Base-by-base conservation (phyloP, 2,329 filamentous ascomycete species). In the Ceratocystis diversiconidia region DNA sequence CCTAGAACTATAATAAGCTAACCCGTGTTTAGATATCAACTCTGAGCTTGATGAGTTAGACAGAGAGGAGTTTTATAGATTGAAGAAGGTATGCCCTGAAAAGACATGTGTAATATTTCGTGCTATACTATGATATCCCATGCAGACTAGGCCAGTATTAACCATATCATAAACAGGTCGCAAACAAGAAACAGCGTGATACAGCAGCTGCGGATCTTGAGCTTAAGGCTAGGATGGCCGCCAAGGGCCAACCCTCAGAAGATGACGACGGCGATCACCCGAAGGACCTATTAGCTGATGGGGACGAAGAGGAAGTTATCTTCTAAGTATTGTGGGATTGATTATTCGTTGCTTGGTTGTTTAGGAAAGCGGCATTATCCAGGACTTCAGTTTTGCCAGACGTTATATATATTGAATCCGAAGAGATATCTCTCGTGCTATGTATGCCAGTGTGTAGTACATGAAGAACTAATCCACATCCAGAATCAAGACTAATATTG, bases 41-140 rank as follows among this genome's bases (percentile, higher is more conserved):
- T 96, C 92, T 0, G 94, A 99, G 75, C 83, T 99, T 17, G 94
- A 99, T 73, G 94, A 99, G 77, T 81, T 99, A 62, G 95, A 97
- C 76, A 85, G 94, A 79, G 94, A 97, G 75, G 94, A 99, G 74
- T 99, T 99, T 75, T 99, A 96, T 77, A 83, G 94, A 70, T 77
- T 99, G 73, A 99, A 99, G 79, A 99, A 99, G 80, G 78, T 72
- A 68, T 57, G 70, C 61, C 19, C 28, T 19, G 1, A 36, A 22
- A 12, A 15, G 36, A 41, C 36, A 12, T 15, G 36, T 4, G 3
- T 5, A 1, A 5, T 3, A 8, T 41, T 41, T 41, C 36, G 36
- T 12, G 36, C 36, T 15, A 41, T 12, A 41, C 36, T 12, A 15
- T 0, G 12, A 12, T 41, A 15, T 41, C 12, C 36, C 36, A 41